These are phyloP conservation scores for Solanum hybrid DNA, from an alignment of 305 asterid species.

Conservation along the genomic window DNA sequence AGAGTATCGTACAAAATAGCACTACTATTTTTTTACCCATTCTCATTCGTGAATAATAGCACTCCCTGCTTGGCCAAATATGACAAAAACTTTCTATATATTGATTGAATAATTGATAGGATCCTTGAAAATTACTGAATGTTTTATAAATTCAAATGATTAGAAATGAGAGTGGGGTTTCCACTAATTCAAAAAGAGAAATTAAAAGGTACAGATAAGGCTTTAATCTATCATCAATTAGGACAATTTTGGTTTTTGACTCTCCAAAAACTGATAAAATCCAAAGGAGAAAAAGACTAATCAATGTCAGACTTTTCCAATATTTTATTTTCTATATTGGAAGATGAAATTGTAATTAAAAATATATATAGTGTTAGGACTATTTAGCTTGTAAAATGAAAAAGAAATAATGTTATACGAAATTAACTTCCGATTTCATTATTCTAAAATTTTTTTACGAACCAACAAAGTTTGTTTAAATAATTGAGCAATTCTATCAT, in stretches of 20 bases:
- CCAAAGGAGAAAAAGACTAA: not conserved
- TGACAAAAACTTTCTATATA: not conserved
- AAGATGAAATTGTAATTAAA: not conserved
- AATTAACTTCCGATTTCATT: not conserved
- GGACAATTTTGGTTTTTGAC: not conserved
- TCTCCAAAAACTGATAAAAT: not conserved
- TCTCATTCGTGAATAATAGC: not conserved
- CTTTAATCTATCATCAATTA: not conserved
- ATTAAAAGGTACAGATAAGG: not conserved
- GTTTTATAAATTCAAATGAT: not conserved
- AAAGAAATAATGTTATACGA: not conserved
- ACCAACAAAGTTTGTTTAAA: not conserved
- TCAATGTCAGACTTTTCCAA: not conserved
- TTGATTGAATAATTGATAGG: not conserved
- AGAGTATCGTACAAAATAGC: too few species aligned
- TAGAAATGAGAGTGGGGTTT: not conserved
- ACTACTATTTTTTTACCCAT: not conserved
- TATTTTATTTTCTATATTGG: not conserved
- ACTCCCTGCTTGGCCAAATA: not conserved
- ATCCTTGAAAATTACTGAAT: not conserved
- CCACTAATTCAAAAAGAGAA: not conserved
- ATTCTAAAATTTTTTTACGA: not conserved
- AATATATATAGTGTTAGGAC: not conserved
- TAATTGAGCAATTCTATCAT: not conserved
- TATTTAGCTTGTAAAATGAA: not conserved